Evolutionary conservation across 2,329 filamentous ascomycete genomes (phyloP), one percentile per base, ranked within the genome.

Genomic region (Cryoendolithus antarcticus): DNA sequence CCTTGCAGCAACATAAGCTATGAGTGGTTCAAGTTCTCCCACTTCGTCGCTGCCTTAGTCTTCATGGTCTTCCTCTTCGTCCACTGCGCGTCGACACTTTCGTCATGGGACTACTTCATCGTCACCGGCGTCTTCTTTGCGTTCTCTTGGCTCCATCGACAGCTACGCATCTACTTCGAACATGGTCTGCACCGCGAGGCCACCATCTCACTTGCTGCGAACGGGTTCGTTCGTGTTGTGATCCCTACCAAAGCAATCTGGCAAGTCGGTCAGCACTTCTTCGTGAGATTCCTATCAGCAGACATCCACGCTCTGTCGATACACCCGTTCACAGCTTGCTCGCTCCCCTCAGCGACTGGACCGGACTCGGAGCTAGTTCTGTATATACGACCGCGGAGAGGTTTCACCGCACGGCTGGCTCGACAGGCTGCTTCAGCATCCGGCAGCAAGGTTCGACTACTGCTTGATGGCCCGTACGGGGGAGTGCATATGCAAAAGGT

Each of bases 51-150:
- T 3, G 72, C 67, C 0, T 45, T 71, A 3, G 47, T 74, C 1
- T 78, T 77, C 47, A 57, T 76, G 11, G 36, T 77, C 6, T 73
- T 75, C 49, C 70, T 78, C 54, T 77, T 78, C 56, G 62, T 75
- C 37, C 74, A 78, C 55, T 77, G 74, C 51, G 66, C 72, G 51
- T 70, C 66, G 52, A 63, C 59, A 0, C 59, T 77, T 8, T 65
- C 68, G 1, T 74, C 72, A 2, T 75, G 70, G 69, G 69, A 77
- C 56, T 78, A 77, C 51, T 77, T 78, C 50, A 69, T 79, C 44
- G 74, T 69, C 2, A 65, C 69, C 0, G 72, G 59, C 7, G 63
- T 66, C 0, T 47, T 77, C 5, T 77, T 75, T 51, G 49, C 67
- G 0, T 48, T 67, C 2, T 67, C 61, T 30, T 66, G 66, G 43